Evolutionary conservation across 2,329 filamentous ascomycete genomes (phyloP).

Genomic region (Eutypella sp.): DNA sequence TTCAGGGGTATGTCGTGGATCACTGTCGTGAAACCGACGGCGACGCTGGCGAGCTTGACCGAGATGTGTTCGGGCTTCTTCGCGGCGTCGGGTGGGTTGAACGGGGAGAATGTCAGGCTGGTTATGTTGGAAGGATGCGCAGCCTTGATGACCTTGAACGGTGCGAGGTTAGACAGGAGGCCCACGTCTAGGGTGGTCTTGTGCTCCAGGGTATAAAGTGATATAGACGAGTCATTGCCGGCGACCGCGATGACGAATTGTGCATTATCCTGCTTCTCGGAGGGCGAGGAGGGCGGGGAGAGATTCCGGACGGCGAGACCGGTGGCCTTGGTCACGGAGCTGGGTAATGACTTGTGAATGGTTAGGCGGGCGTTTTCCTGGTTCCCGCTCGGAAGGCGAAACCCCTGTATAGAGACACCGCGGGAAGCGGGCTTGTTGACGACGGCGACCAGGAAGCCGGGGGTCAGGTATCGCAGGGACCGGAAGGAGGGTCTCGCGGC

Average conservation of each 20-base stretch:
- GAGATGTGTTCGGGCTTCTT: slow-evolving; percentile 48
- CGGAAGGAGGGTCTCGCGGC: slow-evolving; percentile 48
- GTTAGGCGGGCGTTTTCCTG: slow-evolving; percentile 44
- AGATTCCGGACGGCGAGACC: slow-evolving; percentile 74
- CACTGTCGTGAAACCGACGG: slow-evolving; percentile 72
- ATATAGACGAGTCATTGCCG: slow-evolving; percentile 73
- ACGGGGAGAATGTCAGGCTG: slow-evolving; percentile 53
- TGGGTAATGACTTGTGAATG: slow-evolving; percentile 54
- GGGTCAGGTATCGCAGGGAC: slow-evolving; percentile 54
- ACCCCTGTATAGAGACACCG: slow-evolving; percentile 52
- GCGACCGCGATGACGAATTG: slow-evolving; percentile 80
- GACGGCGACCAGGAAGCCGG: slow-evolving; percentile 52
- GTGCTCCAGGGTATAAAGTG: slow-evolving; percentile 73
- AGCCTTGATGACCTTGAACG: slow-evolving; percentile 47
- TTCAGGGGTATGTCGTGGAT: slow-evolving; percentile 74
- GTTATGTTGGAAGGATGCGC: slow-evolving; percentile 57
- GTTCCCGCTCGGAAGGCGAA: slow-evolving; percentile 43
- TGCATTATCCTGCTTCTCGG: slow-evolving; percentile 52
- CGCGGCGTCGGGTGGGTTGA: slow-evolving; percentile 47
- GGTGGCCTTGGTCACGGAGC: slow-evolving; percentile 66
- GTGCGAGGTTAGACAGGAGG: slow-evolving; percentile 47
- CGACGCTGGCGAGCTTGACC: slow-evolving; percentile 75
- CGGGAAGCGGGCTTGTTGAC: slow-evolving; percentile 55
- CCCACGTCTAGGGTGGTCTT: slow-evolving; percentile 40
- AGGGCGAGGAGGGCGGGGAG: slow-evolving; percentile 46